Percentiles rank a stretch among this genome's conserved stretches.
Evolutionary conservation across 2,329 filamentous ascomycete species (phyloP).

Genomic region (Graphiopsis chlorocephala): DNA sequence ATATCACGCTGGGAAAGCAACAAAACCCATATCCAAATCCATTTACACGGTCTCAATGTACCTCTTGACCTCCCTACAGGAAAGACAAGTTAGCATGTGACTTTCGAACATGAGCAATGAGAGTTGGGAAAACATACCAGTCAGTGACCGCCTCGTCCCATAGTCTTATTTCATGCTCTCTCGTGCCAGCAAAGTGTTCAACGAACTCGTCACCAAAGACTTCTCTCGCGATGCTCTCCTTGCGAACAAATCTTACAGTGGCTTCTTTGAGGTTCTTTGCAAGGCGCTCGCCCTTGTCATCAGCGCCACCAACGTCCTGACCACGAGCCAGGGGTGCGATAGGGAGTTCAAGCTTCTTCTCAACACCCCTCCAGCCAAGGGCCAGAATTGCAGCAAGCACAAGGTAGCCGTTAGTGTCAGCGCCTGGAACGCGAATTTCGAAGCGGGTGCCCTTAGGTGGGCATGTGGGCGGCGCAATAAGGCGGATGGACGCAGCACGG

Average conservation of each 20-base stretch:
- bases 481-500: conserved; percentile 81
- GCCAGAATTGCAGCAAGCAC: conserved; percentile 84
- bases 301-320: conserved; percentile 70
- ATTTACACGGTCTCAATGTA: conserved; percentile 39
- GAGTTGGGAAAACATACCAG: conserved; percentile 62
- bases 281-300: conserved; percentile 71
- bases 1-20: not conserved
- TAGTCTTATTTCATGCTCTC: conserved; percentile 83
- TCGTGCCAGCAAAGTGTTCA: conserved; percentile 88
- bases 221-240: conserved; percentile 84
- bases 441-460: conserved; percentile 85
- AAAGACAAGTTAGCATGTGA: conserved; percentile 17
- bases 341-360: conserved; percentile 83
- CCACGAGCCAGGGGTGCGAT: conserved; percentile 82
- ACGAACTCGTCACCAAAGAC: conserved; percentile 95
- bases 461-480: conserved; percentile 84
- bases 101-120: too few species aligned
- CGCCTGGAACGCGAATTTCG: conserved; percentile 90
- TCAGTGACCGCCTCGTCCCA: conserved; percentile 98
- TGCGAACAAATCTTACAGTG: conserved; percentile 70
- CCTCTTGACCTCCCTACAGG: conserved; percentile 36
- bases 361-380: conserved; percentile 84
- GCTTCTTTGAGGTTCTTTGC: conserved; percentile 86
- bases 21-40: not conserved
- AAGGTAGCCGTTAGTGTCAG: conserved; percentile 84